Evolutionary conservation across 2,329 filamentous ascomycete species (phyloP).

Genomic region (Fusarium verticillioides): DNA sequence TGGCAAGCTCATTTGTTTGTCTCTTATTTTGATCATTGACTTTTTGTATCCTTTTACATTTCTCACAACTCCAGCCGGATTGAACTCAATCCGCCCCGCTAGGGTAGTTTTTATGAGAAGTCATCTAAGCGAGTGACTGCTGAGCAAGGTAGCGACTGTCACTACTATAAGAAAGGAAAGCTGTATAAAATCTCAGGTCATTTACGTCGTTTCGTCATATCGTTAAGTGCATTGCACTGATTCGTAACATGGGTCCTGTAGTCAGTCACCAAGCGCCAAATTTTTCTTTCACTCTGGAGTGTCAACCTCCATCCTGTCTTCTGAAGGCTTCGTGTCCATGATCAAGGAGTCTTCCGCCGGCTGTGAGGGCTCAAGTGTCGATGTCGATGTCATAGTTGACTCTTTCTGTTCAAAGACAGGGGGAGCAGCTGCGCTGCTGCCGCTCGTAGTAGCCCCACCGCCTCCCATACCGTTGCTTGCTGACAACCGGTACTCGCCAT

Average conservation of each 20-base stretch:
- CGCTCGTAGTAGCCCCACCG: constrained; percentile 23
- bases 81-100: constrained; percentile 12
- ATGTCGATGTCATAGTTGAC: constrained; percentile 32
- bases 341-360: constrained; percentile 41
- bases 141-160: constrained; percentile 33
- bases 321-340: constrained; percentile 39
- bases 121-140: constrained; percentile 39
- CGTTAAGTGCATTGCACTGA: constrained; percentile 30
- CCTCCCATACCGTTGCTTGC: constrained; percentile 44
- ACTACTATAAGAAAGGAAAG: constrained; percentile 35
- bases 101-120: constrained; percentile 16
- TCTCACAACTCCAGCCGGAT: constrained; percentile 6
- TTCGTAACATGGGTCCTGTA: constrained; percentile 34
- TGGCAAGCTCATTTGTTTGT: not conserved
- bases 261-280: constrained; percentile 15
- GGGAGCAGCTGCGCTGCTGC: constrained; percentile 28
- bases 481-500: constrained; percentile 66
- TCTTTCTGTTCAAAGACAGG: constrained; percentile 44
- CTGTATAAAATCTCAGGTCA: constrained; percentile 41
- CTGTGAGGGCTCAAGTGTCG: constrained; percentile 36
- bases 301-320: constrained; percentile 46
- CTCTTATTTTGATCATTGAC: constrained; percentile 11
- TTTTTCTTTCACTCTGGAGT: constrained; percentile 29
- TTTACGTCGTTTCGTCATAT: constrained; percentile 45
- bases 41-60: constrained; percentile 28